phyloP scores from a whole-genome alignment of 2,329 filamentous ascomycete species.

The Bipolaris bicolor region DNA sequence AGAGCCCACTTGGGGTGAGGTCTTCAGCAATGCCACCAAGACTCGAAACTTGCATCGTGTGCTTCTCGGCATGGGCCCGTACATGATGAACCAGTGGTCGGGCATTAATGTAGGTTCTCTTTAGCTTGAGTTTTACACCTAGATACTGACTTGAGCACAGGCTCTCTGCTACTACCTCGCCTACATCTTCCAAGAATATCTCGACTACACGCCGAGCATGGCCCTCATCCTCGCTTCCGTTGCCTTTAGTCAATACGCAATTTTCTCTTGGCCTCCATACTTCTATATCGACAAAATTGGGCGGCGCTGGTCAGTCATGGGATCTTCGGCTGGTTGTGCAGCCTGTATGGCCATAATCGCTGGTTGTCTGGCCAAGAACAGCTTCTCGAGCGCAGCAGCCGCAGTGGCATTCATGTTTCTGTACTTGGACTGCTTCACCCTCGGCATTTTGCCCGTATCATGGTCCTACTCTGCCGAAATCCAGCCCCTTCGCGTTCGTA shows the following conservation, averaged over 20 bases:
- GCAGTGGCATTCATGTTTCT: constrained; percentile 51
- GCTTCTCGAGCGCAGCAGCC: constrained; percentile 34
- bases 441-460: constrained; percentile 46
- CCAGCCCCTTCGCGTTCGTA: constrained; percentile 56
- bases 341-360: constrained; percentile 46
- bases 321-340: constrained; percentile 41
- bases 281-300: constrained; percentile 57
- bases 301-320: constrained; percentile 40
- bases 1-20: constrained; percentile 45
- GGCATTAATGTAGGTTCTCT: constrained; percentile 25
- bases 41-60: constrained; percentile 46
- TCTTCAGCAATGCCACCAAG: constrained; percentile 47
- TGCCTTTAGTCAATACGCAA: constrained; percentile 53
- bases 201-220: constrained; percentile 37
- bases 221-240: constrained; percentile 47
- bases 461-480: constrained; percentile 60
- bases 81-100: constrained; percentile 51
- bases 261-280: constrained; percentile 50
- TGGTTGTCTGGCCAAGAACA: constrained; percentile 35
- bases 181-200: constrained; percentile 47
- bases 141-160: background rate
- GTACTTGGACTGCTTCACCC: constrained; percentile 30
- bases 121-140: background rate
- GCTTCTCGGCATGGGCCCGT: constrained; percentile 48
- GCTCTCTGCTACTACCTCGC: constrained; percentile 49